Conservation (phyloP, 768 basidiomycete species). For the Rhodotorula toruloides region DNA sequence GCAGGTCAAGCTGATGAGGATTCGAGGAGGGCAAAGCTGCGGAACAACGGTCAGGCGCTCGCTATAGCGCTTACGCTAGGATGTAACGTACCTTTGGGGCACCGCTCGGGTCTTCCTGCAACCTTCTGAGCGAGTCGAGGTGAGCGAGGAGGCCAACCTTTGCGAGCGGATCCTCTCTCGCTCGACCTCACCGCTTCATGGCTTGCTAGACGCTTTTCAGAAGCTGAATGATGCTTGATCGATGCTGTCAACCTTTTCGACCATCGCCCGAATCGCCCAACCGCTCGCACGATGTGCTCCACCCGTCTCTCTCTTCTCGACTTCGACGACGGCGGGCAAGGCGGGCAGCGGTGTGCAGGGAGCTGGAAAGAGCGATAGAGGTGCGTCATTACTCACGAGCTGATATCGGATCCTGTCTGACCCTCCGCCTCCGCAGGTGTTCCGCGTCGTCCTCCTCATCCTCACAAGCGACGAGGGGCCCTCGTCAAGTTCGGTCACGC, state of each 20-base stretch:
- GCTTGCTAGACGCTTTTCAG: background rate
- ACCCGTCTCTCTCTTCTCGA: too few relatives aligned
- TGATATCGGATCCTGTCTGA: too few relatives aligned
- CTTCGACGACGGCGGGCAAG: too few relatives aligned
- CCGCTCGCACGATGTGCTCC: background rate
- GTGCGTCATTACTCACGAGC: background rate
- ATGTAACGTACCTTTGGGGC: too few relatives aligned
- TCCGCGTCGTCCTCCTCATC: slow-evolving; percentile 5
- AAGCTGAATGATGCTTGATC: background rate
- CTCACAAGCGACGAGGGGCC: too few relatives aligned
- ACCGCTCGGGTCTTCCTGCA: too few relatives aligned
- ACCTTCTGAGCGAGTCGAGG: too few relatives aligned
- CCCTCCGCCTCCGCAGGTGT: slow-evolving; percentile 1
- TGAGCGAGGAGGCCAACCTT: too few relatives aligned
- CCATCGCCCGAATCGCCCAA: background rate
- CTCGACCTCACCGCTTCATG: background rate
- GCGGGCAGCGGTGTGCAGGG: too few relatives aligned
- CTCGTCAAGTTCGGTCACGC: too few relatives aligned
- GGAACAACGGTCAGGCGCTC: background rate
- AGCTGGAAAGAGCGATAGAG: background rate
- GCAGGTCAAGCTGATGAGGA: background rate
- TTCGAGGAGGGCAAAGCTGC: background rate
- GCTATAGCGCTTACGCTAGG: too few relatives aligned
- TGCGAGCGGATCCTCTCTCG: too few relatives aligned
- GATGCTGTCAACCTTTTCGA: background rate